Conservation (phyloP, 2,329 filamentous ascomycete genomes). For the Fusarium temperatum region DNA sequence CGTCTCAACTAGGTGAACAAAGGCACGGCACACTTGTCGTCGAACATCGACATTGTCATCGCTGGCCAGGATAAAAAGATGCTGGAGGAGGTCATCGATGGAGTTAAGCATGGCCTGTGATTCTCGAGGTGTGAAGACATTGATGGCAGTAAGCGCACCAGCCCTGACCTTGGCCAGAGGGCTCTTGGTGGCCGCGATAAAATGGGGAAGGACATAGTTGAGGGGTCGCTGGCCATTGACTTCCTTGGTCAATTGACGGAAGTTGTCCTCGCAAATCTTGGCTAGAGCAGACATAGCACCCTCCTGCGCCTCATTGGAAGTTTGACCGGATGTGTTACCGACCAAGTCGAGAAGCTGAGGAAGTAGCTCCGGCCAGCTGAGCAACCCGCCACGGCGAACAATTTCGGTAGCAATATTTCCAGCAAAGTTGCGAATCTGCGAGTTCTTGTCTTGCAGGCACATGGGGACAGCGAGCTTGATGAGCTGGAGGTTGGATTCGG, state of each 20-base stretch:
- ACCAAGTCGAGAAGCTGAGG: slow-evolving; percentile 83
- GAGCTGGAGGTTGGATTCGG: slow-evolving; percentile 76
- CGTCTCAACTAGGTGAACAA: slow-evolving; percentile 91
- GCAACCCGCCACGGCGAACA: slow-evolving; percentile 82
- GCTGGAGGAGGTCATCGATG: slow-evolving; percentile 82
- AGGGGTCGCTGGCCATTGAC: slow-evolving; percentile 90
- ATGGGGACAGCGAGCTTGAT: slow-evolving; percentile 82
- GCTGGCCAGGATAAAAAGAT: slow-evolving; percentile 81
- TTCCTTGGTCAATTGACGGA: slow-evolving; percentile 83
- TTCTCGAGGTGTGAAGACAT: slow-evolving; percentile 88
- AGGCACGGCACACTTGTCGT: slow-evolving; percentile 90
- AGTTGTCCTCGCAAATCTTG: slow-evolving; percentile 98
- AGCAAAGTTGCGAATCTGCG: slow-evolving; percentile 86
- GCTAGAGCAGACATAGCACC: slow-evolving; percentile 91
- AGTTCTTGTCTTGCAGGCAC: slow-evolving; percentile 81
- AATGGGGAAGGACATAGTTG: slow-evolving; percentile 86
- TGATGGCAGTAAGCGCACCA: slow-evolving; percentile 84
- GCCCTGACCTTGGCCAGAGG: slow-evolving; percentile 79
- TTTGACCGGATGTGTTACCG: slow-evolving; percentile 74
- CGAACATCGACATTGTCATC: slow-evolving; percentile 85
- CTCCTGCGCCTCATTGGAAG: slow-evolving; percentile 80
- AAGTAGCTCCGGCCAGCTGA: slow-evolving; percentile 91
- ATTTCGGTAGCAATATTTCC: slow-evolving; percentile 96
- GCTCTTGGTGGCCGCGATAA: slow-evolving; percentile 86
- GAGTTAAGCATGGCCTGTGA: slow-evolving; percentile 83